Evolutionary conservation across 2,329 filamentous ascomycete species (phyloP).

Genomic region (Cucurbitaria berberidis): DNA sequence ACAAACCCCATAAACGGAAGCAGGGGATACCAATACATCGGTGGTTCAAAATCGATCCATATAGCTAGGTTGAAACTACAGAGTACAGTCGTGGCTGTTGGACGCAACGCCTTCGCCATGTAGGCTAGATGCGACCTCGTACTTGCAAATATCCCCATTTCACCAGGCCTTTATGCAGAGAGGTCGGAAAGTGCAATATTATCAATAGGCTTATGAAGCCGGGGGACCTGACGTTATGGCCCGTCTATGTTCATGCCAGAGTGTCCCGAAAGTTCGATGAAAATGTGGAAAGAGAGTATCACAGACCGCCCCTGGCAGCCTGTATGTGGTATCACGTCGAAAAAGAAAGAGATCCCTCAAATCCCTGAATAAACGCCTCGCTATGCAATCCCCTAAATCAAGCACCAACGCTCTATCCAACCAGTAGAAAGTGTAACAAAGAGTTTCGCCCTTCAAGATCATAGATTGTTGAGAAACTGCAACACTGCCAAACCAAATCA

Average conservation of each 20-base stretch:
- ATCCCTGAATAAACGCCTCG: slow-evolving; percentile 33
- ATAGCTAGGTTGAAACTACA: neutral
- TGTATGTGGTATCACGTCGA: slow-evolving; percentile 30
- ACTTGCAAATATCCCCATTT: neutral
- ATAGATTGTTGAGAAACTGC: slow-evolving; percentile 11
- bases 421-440: slow-evolving; percentile 2
- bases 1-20: neutral
- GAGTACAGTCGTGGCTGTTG: neutral
- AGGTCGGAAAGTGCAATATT: neutral
- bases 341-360: slow-evolving; percentile 15
- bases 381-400: slow-evolving; percentile 21
- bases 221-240: neutral
- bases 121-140: neutral
- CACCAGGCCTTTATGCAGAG: neutral
- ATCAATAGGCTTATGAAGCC: neutral
- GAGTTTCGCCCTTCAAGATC: slow-evolving; percentile 1
- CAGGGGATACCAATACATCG: neutral
- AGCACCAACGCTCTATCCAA: neutral
- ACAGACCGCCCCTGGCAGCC: slow-evolving; percentile 24
- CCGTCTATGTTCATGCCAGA: neutral
- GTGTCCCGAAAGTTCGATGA: neutral
- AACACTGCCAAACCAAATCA: slow-evolving; percentile 29
- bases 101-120: neutral
- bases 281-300: slow-evolving; percentile 21
- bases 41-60: neutral